phyloP scores from a whole-genome alignment of 2,329 filamentous ascomycete species.

The Cercospora janseana region DNA sequence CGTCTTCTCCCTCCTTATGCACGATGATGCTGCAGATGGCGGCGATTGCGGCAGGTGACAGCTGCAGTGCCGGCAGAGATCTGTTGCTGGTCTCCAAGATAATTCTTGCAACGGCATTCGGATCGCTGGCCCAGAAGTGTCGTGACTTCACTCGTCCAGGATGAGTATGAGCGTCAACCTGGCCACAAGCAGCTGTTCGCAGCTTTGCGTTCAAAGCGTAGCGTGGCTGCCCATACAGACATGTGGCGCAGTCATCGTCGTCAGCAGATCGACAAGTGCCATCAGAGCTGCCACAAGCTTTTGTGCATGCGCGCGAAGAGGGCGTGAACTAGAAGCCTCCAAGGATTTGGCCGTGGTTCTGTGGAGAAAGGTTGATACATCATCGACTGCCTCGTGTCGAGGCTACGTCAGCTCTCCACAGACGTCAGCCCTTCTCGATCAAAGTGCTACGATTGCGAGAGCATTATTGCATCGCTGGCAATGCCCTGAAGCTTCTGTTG shows the following conservation, averaged over 20 bases:
- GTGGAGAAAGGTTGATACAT: not conserved
- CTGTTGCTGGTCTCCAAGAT: not conserved
- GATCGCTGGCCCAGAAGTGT: too few species aligned
- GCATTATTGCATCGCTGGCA: too few species aligned
- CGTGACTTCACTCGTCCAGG: too few species aligned
- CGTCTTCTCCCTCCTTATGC: slow-evolving; percentile 1
- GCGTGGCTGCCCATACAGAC: not conserved
- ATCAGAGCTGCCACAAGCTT: not conserved
- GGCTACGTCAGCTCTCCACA: not conserved
- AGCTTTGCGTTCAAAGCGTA: too few species aligned
- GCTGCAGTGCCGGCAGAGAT: not conserved
- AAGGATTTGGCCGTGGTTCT: not conserved
- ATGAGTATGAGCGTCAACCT: too few species aligned
- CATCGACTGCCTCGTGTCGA: not conserved
- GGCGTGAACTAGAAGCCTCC: too few species aligned
- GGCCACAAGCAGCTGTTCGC: not conserved
- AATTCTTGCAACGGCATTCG: not conserved
- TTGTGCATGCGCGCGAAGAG: not conserved
- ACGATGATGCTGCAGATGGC: slow-evolving; percentile 6
- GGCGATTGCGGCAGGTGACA: not conserved
- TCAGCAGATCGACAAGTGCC: slow-evolving; percentile 1
- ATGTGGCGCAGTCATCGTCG: slow-evolving; percentile 3
- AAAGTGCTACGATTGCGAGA: not conserved
- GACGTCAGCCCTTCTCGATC: not conserved
- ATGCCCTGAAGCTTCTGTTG: not conserved